Conservation (phyloP, 2,329 filamentous ascomycete species). For the Simplicillium sp. region DNA sequence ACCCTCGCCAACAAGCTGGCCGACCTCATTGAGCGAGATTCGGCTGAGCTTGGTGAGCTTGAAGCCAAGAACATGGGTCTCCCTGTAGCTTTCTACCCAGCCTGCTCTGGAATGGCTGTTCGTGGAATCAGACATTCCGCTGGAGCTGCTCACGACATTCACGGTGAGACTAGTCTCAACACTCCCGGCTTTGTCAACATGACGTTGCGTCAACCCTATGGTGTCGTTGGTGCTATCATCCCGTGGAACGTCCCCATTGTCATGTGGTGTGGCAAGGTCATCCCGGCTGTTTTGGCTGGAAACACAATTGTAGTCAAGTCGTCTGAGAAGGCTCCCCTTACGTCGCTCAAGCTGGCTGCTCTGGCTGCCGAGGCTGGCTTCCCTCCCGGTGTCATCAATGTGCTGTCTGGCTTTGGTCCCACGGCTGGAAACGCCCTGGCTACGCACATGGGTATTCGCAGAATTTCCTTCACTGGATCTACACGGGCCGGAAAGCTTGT, state of each 20-base stretch:
- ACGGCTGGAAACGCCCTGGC: slow-evolving; percentile 58
- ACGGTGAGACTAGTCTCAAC: slow-evolving; percentile 59
- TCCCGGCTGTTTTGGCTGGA: slow-evolving; percentile 52
- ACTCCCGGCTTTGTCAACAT: slow-evolving; percentile 55
- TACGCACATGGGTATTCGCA: slow-evolving; percentile 55
- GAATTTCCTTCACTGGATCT: slow-evolving; percentile 67
- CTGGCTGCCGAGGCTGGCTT: slow-evolving; percentile 63
- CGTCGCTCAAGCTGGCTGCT: slow-evolving; percentile 49
- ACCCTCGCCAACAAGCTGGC: slow-evolving; percentile 7
- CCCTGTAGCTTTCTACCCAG: slow-evolving; percentile 3
- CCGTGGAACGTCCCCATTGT: slow-evolving; percentile 66
- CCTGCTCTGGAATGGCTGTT: slow-evolving; percentile 1
- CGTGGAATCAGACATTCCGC: slow-evolving; percentile 52
- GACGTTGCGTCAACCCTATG: slow-evolving; percentile 58
- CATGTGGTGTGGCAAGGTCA: slow-evolving; percentile 66
- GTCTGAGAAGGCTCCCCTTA: slow-evolving; percentile 53
- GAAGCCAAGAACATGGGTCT: slow-evolving; percentile 9
- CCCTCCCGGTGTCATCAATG: slow-evolving; percentile 64
- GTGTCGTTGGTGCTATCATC: slow-evolving; percentile 61
- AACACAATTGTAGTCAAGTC: slow-evolving; percentile 54
- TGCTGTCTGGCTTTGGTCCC: slow-evolving; percentile 58
- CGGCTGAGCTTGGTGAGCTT: slow-evolving; percentile 6
- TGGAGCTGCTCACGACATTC: slow-evolving; percentile 62
- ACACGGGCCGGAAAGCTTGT: slow-evolving; percentile 57
- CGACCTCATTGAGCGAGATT: slow-evolving; percentile 7